phyloP scores from a whole-genome alignment of 2,329 filamentous ascomycete species.

The Curvularia lunata region DNA sequence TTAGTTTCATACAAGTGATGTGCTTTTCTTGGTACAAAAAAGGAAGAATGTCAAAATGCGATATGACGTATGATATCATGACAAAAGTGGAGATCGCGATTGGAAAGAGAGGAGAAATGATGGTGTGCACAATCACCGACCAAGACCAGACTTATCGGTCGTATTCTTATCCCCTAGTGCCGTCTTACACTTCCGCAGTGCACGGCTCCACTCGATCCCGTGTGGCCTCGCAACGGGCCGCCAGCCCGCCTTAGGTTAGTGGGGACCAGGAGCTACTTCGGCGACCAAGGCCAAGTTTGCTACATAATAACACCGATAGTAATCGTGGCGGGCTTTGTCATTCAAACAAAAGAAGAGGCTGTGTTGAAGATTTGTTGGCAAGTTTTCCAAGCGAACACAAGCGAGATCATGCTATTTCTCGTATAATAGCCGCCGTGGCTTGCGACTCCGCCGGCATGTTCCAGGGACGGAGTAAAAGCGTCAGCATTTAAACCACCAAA shows the following conservation, averaged over 20 bases:
- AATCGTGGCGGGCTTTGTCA: neutral
- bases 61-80: neutral
- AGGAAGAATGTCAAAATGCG: neutral
- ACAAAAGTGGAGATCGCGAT: neutral
- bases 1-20: neutral
- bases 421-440: conserved; percentile 14
- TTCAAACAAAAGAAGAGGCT: neutral
- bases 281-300: neutral
- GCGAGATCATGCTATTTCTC: neutral
- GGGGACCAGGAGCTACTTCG: neutral
- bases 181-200: conserved; percentile 1
- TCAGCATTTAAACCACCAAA: conserved; percentile 22
- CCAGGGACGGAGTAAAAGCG: conserved; percentile 8
- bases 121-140: neutral
- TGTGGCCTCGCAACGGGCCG: neutral
- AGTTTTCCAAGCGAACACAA: neutral
- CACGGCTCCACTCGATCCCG: neutral
- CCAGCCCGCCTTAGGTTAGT: conserved; percentile 1
- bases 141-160: neutral
- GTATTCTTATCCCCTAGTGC: neutral
- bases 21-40: neutral
- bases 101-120: neutral
- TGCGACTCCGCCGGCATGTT: conserved; percentile 5
- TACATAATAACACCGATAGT: neutral
- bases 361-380: neutral